These are phyloP conservation scores for Lichtheimia hyalospora DNA, from an alignment of 371 early-diverging fungal species.

Conservation along the genomic window DNA sequence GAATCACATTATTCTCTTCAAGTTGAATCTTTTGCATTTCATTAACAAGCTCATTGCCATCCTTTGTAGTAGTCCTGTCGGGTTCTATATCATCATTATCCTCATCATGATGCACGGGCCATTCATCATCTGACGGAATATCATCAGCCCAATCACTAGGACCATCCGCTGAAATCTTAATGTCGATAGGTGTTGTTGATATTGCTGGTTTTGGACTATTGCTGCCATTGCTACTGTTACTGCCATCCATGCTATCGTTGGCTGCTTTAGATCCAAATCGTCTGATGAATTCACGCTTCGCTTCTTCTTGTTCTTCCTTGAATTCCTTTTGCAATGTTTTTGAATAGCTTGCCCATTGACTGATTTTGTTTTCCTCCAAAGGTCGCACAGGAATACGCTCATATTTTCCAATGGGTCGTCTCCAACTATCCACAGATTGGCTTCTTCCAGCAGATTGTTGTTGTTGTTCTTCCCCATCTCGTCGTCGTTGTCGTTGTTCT, in stretches of 20 bases:
- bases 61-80: no score
- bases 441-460: neutral
- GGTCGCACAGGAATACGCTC: neutral
- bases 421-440: neutral
- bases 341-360: constrained; percentile 1
- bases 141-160: constrained; percentile 10
- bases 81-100: neutral
- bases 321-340: constrained; percentile 2
- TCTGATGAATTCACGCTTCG: neutral
- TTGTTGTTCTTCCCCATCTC: neutral
- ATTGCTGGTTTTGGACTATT: neutral
- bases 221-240: neutral
- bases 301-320: constrained; percentile 3
- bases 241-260: neutral
- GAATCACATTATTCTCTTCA: no score
- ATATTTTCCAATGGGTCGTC: neutral
- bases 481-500: neutral
- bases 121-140: neutral
- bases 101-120: neutral
- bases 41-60: no score
- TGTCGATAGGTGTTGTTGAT: neutral
- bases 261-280: neutral
- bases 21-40: no score
- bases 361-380: neutral
- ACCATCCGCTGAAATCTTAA: constrained; percentile 1